These are phyloP conservation scores for Orychophragmus violaceus DNA, from an alignment of 345 rosid species.

Conservation along the genomic window DNA sequence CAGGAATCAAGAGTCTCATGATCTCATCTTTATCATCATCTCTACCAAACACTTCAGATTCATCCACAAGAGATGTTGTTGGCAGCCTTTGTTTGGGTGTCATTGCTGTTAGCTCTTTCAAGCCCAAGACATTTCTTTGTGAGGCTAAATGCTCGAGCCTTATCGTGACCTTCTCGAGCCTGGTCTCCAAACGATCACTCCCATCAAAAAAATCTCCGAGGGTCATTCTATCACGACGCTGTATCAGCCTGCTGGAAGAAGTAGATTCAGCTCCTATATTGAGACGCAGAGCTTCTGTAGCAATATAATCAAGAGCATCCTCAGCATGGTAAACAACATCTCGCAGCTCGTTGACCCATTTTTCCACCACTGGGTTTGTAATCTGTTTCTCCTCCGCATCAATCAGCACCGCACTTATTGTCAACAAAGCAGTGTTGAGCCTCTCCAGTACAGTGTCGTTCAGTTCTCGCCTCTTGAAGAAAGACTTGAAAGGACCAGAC, in stretches of 20 bases:
- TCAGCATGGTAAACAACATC: slow-evolving; percentile 35
- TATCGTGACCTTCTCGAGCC: slow-evolving; percentile 20
- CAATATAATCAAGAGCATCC: slow-evolving; percentile 30
- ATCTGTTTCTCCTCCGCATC: slow-evolving; percentile 41
- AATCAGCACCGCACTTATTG: slow-evolving; percentile 27
- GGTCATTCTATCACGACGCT: slow-evolving; percentile 9
- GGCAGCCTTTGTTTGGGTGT: slow-evolving; percentile 15
- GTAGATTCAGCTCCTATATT: slow-evolving; percentile 23
- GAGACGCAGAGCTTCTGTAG: slow-evolving; percentile 27
- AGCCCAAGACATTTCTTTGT: slow-evolving; percentile 22
- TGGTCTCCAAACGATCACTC: slow-evolving; percentile 25
- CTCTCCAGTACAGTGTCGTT: slow-evolving; percentile 24
- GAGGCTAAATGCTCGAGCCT: slow-evolving; percentile 27
- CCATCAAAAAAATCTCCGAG: slow-evolving; percentile 18
- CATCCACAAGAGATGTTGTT: slow-evolving; percentile 33
- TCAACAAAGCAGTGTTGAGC: slow-evolving; percentile 22
- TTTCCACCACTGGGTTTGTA: slow-evolving; percentile 16
- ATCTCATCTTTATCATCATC: slow-evolving; percentile 24
- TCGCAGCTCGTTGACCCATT: slow-evolving; percentile 33
- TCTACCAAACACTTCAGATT: slow-evolving; percentile 31
- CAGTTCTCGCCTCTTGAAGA: slow-evolving; percentile 19
- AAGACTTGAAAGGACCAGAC: slow-evolving; percentile 2
- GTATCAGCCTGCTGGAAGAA: slow-evolving; percentile 6
- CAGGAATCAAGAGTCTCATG: slow-evolving; percentile 26
- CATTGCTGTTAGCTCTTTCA: slow-evolving; percentile 16